A percentile compares a stretch with the other conserved stretches of the same genome.
Evolutionary conservation across 192 early-diverging fungal genomes (phyloP).

Genomic region (Phycomyces blakesleeanus): DNA sequence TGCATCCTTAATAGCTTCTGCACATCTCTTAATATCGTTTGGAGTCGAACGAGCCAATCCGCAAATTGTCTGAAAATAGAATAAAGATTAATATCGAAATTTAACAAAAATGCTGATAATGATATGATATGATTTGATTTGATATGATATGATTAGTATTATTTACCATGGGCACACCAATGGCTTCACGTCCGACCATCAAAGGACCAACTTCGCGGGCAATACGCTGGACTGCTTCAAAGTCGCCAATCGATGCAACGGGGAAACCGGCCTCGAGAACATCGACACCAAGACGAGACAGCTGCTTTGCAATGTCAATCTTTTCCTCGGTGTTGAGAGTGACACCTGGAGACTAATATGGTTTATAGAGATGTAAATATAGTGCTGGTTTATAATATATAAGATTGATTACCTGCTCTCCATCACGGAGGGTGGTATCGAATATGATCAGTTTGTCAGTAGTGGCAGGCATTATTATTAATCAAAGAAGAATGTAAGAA

Average conservation of each 20-base stretch:
- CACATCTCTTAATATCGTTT: constrained; percentile 84
- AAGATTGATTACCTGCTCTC: constrained; percentile 71
- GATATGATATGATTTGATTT: neutral
- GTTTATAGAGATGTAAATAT: neutral
- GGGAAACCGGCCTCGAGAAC: constrained; percentile 97
- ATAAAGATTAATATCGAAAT: too few species aligned
- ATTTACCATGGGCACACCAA: constrained; percentile 78
- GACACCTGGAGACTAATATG: constrained; percentile 85
- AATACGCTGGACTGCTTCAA: constrained; percentile 91
- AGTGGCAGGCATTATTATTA: neutral
- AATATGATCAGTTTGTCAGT: constrained; percentile 84
- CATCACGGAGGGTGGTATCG: constrained; percentile 95
- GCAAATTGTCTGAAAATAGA: constrained; percentile 76
- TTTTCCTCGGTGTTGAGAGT: constrained; percentile 91
- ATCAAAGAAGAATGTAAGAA: neutral
- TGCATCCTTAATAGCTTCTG: constrained; percentile 84
- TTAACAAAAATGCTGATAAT: too few species aligned
- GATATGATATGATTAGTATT: neutral
- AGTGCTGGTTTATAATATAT: too few species aligned
- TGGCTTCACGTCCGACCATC: constrained; percentile 73
- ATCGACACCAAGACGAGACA: constrained; percentile 92
- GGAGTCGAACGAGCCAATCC: constrained; percentile 83
- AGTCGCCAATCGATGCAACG: constrained; percentile 90
- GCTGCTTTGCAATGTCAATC: constrained; percentile 89
- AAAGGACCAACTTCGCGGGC: constrained; percentile 87